Evolutionary conservation across 192 early-diverging fungal genomes (phyloP), one percentile per base, ranked within the genome.

Genomic region (Oehlia diaphana): DNA sequence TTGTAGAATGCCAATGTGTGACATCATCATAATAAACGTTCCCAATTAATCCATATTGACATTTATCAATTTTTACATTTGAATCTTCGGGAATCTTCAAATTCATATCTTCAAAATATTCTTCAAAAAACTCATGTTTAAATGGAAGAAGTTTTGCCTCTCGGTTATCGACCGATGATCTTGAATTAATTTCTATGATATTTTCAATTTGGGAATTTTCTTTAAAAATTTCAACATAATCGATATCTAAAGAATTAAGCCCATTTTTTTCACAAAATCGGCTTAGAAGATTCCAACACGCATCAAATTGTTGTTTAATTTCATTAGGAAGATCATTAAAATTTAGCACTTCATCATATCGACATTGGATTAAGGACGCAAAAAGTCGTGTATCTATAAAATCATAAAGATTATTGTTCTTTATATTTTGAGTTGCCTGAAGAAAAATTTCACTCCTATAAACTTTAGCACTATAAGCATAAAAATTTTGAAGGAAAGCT

Each of bases 331-430:
- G 35, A 7, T 0, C 37, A 39, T 70, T 42, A n/a, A 70, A 44
- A 42, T 70, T 39, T 10, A 75, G 4, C 10, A 39, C 33, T 3
- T 21, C 31, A 23, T 75, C 21, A 23, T 61, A 9, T 63, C 33
- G 47, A 14, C 35, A 63, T 63, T 35, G 8, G 26, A 58, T 62
- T 37, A 81, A 65, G 26, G 69, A n/a, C 31, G 37, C 68, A 44
- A 78, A 82, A 3, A 82, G 44, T 23, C 35, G 33, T 8, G 50
- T 50, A 63, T 82, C 81, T 2, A 82, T 8, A n/a, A 82, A 21
- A 31, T 82, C 81, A 2, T 26, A 71, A 62, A 82, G 68, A n/a
- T 82, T 81, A 62, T 33, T 37, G 1, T 4, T 50, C 28, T 61
- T 28, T 2, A 82, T 33, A 7, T 37, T 13, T 14, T 13, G 16